These are phyloP conservation scores for Trapa bicornis DNA, from an alignment of 345 rosid genomes.

Conservation along the genomic window DNA sequence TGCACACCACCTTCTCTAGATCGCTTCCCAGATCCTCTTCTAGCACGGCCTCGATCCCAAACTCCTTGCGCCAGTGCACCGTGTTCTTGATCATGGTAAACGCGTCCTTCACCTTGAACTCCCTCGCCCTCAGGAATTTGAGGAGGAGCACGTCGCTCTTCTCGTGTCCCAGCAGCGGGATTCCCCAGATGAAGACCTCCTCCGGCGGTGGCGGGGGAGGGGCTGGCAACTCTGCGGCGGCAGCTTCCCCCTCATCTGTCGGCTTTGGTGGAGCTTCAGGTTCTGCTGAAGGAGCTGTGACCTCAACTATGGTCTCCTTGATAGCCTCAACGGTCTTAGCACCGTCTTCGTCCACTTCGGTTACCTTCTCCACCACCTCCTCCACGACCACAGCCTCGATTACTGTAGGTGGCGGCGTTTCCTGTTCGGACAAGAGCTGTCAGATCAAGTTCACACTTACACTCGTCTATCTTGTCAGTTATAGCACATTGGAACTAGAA, in stretches of 20 bases:
- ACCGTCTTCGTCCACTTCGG: constrained; percentile 62
- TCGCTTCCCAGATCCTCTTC: constrained; percentile 37
- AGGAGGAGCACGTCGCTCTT: constrained; percentile 28
- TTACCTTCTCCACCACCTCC: constrained; percentile 28
- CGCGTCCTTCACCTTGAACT: constrained; percentile 40
- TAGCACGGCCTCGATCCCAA: constrained; percentile 27
- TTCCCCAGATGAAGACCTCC: constrained; percentile 37
- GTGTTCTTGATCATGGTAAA: constrained; percentile 40
- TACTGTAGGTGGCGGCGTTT: constrained; percentile 2
- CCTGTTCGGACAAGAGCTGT: neutral
- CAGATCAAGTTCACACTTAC: neutral
- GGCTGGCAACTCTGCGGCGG: neutral
- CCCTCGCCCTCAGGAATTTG: constrained; percentile 46
- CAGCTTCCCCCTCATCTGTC: constrained; percentile 15
- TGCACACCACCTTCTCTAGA: constrained; percentile 21
- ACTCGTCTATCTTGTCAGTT: neutral
- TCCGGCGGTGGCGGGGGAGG: constrained; percentile 13
- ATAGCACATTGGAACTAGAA: neutral
- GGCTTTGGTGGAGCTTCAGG: constrained; percentile 4
- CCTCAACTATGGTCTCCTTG: constrained; percentile 61
- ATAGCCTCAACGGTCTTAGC: constrained; percentile 82
- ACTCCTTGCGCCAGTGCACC: constrained; percentile 33
- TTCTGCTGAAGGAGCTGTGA: constrained; percentile 20
- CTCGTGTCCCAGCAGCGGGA: constrained; percentile 30
- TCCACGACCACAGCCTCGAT: constrained; percentile 9